Conservation (phyloP, 1,139 yeast genomes). For the Sugiyamaella grinbergsii region DNA sequence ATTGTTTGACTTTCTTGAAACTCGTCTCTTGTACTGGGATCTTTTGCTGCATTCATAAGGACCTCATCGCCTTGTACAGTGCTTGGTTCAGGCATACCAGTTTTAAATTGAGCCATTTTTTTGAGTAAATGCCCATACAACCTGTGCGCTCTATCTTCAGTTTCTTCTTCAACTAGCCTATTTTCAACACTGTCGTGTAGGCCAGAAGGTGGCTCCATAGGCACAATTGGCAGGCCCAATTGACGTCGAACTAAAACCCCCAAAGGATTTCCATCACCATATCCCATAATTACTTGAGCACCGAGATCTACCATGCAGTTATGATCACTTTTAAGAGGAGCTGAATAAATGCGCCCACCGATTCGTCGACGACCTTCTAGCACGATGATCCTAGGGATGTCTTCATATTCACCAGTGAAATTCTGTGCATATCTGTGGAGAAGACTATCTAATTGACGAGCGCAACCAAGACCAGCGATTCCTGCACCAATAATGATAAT, state of each 20-base stretch:
- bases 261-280: constrained; percentile 48
- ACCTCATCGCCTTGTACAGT: constrained; percentile 45
- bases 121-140: constrained; percentile 45
- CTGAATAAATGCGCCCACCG: constrained; percentile 49
- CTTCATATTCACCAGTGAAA: constrained; percentile 43
- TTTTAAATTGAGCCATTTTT: constrained; percentile 42
- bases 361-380: constrained; percentile 47
- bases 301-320: constrained; percentile 45
- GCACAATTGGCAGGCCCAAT: constrained; percentile 45
- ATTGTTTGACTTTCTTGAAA: constrained; percentile 39
- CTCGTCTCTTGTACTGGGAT: constrained; percentile 39
- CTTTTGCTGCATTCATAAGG: constrained; percentile 43
- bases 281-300: constrained; percentile 47
- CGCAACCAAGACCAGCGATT: constrained; percentile 48
- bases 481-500: constrained; percentile 49
- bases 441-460: constrained; percentile 46
- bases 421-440: constrained; percentile 42
- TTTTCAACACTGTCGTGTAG: constrained; percentile 42
- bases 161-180: constrained; percentile 35
- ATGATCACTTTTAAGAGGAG: constrained; percentile 39
- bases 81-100: constrained; percentile 40
- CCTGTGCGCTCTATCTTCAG: constrained; percentile 42
- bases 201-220: constrained; percentile 40
- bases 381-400: constrained; percentile 45
- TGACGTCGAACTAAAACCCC: constrained; percentile 46